Evolutionary conservation across 2,329 filamentous ascomycete genomes (phyloP), one percentile per base, ranked within the genome.

Genomic region (Verticillium nonalfalfae): DNA sequence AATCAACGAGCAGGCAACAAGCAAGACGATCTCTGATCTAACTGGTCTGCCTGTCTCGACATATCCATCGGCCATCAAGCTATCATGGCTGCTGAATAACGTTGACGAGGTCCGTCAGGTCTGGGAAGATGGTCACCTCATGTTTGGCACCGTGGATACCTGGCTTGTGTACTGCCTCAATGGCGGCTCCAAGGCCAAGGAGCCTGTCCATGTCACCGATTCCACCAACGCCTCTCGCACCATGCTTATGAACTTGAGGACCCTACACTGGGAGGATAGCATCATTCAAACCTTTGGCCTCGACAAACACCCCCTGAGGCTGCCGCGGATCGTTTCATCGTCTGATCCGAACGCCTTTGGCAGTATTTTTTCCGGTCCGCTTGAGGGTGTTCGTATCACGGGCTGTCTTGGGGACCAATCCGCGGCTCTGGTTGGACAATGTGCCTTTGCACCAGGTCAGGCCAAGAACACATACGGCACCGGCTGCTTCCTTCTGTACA

Each of bases 391-490:
- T 33, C 85, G 79, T 54, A 94, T 96, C 66, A 87, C 90, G n/a
- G 92, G 92, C 68, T 95, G 91, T 71, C 77, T 96, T 15, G 92
- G 92, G 65, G 92, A 96, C 71, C 92, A 96, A 75, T 94, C 91
- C 50, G 89, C 91, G 60, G 92, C 92, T 15, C 79, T 96, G 58
- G 91, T 96, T 21, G 92, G 92, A 56, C 91, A 96, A 74, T 90
- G 90, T 72, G 92, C 90, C 14, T 96, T 96, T 76, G 84, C 81
- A 3, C 88, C 91, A 1, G 93, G 93, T 59, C 85, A 87, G 68
- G 93, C 91, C 55, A 96, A 96, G 81, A 96, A 95, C 75, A 96
- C 92, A 0, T 96, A 96, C 72, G 92, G 92, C 45, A 96, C 92
- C 0, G 92, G 92, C 52, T 95, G 91, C 72, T 96, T 96, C 79